Base-by-base conservation (phyloP, 805 yeast species). In the Brettanomyces sp. region DNA sequence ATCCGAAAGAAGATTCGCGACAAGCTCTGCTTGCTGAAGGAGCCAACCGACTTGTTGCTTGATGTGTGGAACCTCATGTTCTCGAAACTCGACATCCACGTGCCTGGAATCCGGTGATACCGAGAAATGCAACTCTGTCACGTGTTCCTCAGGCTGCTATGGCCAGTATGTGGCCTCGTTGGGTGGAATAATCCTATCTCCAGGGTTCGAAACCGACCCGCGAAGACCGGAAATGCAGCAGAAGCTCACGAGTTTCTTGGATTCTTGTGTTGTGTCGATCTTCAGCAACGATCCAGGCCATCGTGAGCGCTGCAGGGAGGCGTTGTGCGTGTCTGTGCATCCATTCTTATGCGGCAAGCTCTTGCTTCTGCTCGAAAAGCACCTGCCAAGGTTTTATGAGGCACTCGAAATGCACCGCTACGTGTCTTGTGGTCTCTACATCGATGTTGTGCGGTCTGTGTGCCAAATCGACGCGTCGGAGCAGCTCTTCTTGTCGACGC, bases 141-240 rank as follows among this genome's bases (percentile, higher is more conserved):
- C 25, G 2, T n/a, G 41, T 24, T 22, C 42, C 7, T 38, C 41
- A 9, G 63, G 57, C 46, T 83, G 80, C 56, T 81, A 74, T 56
- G 80, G 88, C 2, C 93, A 91, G 7, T 79, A 82, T 49, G 60
- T 86, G 49, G 86, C 88, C 2, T 77, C 88, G 0, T 66, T 82
- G 0, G 75, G 86, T 43, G 88, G 95, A 39, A 70, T 80, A 13
- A 74, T 83, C 47, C 57, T 82, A 23, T 53, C 64, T 5, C 56
- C 58, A 3, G 57, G 53, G 3, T 56, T 62, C 45, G 48, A 43
- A 4, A 47, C 52, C 21, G 62, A 64, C 47, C 55, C 62, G 6
- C 51, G 59, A 36, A 50, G 51, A 34, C 57, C 59, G 7, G 55
- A 51, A 18, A 56, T 64, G 5, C 59, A 50, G 14, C 53, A 50